Conservation (phyloP, 306 rosid genomes). For the Quillaja saponaria region DNA sequence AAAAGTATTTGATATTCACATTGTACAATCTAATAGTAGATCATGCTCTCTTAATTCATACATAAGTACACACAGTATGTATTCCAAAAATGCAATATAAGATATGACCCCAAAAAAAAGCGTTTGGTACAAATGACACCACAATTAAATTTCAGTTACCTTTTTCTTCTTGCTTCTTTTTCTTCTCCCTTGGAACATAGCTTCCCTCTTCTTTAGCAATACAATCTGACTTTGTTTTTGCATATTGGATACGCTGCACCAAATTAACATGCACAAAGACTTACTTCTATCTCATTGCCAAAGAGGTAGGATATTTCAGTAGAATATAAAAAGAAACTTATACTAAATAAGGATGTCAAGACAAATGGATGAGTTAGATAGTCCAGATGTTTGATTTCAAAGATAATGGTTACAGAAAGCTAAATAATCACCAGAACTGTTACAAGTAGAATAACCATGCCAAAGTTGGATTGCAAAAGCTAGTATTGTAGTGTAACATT, state of each 20-base stretch:
- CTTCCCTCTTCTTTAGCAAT: constrained; percentile 94
- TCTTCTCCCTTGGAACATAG: constrained; percentile 93
- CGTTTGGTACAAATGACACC: not conserved
- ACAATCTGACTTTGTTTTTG: constrained; percentile 94
- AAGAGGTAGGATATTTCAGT: constrained; percentile 4
- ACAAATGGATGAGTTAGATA: not conserved
- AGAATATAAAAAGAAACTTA: constrained; percentile 18
- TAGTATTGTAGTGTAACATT: no score
- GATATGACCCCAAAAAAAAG: no score
- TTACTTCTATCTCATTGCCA: constrained; percentile 7
- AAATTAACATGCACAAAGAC: constrained; percentile 30
- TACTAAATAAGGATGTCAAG: not conserved
- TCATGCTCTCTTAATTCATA: no score
- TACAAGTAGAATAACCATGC: no score
- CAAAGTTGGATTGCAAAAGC: no score
- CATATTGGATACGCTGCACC: constrained; percentile 87
- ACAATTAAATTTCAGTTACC: constrained; percentile 49
- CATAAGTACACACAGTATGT: not conserved
- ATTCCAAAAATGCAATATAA: no score
- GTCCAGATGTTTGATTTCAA: constrained; percentile 1
- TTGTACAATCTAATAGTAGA: no score
- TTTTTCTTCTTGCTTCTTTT: constrained; percentile 96
- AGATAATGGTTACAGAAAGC: constrained; percentile 11
- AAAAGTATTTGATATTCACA: no score
- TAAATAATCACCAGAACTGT: not conserved